phyloP scores from a whole-genome alignment of 768 basidiomycete species.

The Mycena albidolilacea region DNA sequence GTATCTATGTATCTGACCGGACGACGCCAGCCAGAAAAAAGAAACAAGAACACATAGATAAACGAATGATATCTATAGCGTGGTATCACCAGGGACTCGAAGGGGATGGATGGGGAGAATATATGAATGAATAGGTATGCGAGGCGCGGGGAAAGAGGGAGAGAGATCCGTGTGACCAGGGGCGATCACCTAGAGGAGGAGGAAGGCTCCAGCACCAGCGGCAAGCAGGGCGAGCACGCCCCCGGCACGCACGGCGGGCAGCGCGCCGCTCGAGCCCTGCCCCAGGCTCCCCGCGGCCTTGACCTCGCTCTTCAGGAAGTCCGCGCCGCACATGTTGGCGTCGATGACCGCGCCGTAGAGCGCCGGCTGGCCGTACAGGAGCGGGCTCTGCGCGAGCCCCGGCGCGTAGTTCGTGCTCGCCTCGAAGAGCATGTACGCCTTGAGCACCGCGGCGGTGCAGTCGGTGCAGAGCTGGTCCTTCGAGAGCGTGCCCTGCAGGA shows the following conservation, averaged over 20 bases:
- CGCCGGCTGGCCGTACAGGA: slow-evolving; percentile 74
- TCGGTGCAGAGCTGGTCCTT: slow-evolving; percentile 78
- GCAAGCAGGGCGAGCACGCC: slow-evolving; percentile 49
- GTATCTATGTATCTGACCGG: no score
- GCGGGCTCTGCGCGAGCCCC: slow-evolving; percentile 74
- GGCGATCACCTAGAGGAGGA: slow-evolving; percentile 29
- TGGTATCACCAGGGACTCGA: no score
- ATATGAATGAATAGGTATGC: slow-evolving; percentile 1
- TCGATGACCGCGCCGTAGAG: slow-evolving; percentile 74
- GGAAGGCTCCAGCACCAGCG: slow-evolving; percentile 46
- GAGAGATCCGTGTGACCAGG: slow-evolving; percentile 5
- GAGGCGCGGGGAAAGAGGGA: background rate
- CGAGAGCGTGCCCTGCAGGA: slow-evolving; percentile 72
- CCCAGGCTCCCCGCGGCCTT: slow-evolving; percentile 78
- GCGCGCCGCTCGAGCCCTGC: slow-evolving; percentile 45
- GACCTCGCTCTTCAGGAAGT: slow-evolving; percentile 78
- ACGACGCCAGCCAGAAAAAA: no score
- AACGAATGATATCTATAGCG: no score
- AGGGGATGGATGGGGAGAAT: background rate
- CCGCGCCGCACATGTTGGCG: slow-evolving; percentile 71
- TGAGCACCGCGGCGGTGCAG: slow-evolving; percentile 86
- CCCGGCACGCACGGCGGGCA: slow-evolving; percentile 40
- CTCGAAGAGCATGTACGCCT: slow-evolving; percentile 85
- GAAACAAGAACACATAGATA: no score
- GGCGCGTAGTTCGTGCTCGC: slow-evolving; percentile 79